phyloP scores from a whole-genome alignment of 352 stramenopile genomes.

The Pythium pyrilobum region DNA sequence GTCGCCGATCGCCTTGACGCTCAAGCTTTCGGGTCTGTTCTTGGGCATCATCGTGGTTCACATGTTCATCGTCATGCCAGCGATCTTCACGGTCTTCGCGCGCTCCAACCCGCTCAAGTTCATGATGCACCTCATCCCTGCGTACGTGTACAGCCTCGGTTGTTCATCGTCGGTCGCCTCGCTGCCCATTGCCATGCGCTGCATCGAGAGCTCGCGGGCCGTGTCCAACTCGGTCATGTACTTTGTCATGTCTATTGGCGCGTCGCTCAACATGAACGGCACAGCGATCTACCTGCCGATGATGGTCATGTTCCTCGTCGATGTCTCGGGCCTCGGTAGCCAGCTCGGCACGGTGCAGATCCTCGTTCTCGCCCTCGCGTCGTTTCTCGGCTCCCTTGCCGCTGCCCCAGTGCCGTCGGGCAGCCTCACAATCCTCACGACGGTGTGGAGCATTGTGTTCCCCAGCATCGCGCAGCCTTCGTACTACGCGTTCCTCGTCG shows the following conservation, averaged over 20 bases:
- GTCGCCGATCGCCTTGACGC: conserved; percentile 35
- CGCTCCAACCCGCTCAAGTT: conserved; percentile 63
- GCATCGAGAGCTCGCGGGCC: conserved; percentile 48
- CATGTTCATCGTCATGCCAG: conserved; percentile 55
- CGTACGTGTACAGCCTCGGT: conserved; percentile 68
- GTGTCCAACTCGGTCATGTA: conserved; percentile 59
- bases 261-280: conserved; percentile 68
- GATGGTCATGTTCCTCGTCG: conserved; percentile 68
- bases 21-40: conserved; percentile 43
- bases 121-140: conserved; percentile 63
- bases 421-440: conserved; percentile 57
- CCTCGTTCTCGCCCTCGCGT: conserved; percentile 44
- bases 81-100: conserved; percentile 53
- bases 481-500: conserved; percentile 59
- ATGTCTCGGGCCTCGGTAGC: conserved; percentile 36
- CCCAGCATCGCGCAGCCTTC: conserved; percentile 40
- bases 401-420: conserved; percentile 54
- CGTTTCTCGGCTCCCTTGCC: conserved; percentile 55
- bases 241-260: conserved; percentile 67
- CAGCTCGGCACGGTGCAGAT: conserved; percentile 33
- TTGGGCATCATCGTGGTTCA: conserved; percentile 43
- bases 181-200: conserved; percentile 55
- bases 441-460: conserved; percentile 68
- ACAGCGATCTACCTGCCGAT: conserved; percentile 73
- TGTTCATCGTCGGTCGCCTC: conserved; percentile 72